A percentile compares a stretch with the other conserved stretches of the same genome.
Conservation (phyloP, 1,139 yeast genomes). For the Zygosaccharomyces sapae region DNA sequence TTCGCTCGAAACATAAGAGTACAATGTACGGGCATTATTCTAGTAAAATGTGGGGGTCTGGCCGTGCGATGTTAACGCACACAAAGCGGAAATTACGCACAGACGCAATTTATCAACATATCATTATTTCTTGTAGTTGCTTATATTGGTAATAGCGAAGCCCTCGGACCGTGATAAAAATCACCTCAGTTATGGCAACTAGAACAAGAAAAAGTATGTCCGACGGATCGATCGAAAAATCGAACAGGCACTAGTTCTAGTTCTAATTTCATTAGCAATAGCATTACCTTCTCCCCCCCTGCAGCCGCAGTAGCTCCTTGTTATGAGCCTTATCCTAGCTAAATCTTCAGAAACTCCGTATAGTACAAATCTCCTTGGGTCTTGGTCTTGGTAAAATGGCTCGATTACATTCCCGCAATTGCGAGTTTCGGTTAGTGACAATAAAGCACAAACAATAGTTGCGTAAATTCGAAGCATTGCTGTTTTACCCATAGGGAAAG, state of each 20-base stretch:
- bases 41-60: too few species aligned
- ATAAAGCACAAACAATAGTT: neutral
- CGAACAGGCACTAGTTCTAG: neutral
- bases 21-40: too few species aligned
- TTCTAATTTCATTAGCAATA: too few species aligned
- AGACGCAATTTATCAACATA: neutral
- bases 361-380: neutral
- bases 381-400: neutral
- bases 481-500: neutral
- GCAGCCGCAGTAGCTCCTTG: too few species aligned
- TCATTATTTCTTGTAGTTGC: neutral
- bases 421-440: neutral
- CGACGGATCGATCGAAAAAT: neutral
- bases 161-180: constrained; percentile 4
- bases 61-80: constrained; percentile 1
- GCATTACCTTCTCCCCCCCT: too few species aligned
- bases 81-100: neutral
- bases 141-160: neutral
- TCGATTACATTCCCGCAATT: neutral
- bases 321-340: neutral
- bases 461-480: constrained; percentile 4
- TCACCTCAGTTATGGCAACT: neutral
- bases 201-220: neutral
- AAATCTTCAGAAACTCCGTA: neutral
- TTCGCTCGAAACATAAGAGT: too few species aligned